phyloP scores from a whole-genome alignment of 352 stramenopile species.

The Pythium vanterpoolii region DNA sequence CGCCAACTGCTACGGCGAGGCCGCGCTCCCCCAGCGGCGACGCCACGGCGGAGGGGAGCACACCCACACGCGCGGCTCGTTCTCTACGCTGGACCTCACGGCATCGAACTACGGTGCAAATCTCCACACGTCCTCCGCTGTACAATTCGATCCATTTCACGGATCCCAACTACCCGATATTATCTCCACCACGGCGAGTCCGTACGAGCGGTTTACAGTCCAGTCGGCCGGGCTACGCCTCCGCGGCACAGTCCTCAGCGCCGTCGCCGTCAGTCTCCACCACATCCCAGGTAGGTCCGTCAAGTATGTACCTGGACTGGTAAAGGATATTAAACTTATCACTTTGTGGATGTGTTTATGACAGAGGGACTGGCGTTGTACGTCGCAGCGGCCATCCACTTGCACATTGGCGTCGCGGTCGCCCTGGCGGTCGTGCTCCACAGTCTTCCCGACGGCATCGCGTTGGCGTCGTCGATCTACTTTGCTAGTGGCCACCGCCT shows the following conservation, averaged over 20 bases:
- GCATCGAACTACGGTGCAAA: slow-evolving; percentile 3
- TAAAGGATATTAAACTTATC: neutral
- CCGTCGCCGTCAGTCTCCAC: slow-evolving; percentile 21
- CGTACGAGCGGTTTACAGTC: slow-evolving; percentile 9
- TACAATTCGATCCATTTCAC: neutral
- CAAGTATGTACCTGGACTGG: neutral
- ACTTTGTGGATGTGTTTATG: neutral
- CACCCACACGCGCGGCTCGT: slow-evolving; percentile 6
- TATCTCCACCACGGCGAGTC: slow-evolving; percentile 6
- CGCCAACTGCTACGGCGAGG: slow-evolving; percentile 15
- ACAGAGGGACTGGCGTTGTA: slow-evolving; percentile 27
- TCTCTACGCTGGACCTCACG: slow-evolving; percentile 14
- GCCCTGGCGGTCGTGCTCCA: slow-evolving; percentile 18
- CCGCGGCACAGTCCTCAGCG: slow-evolving; percentile 18
- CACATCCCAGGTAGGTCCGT: slow-evolving; percentile 23
- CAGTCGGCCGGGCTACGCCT: slow-evolving; percentile 2
- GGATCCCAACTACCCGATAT: slow-evolving; percentile 16
- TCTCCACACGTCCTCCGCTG: slow-evolving; percentile 11
- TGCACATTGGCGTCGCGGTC: slow-evolving; percentile 21
- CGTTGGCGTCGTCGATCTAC: slow-evolving; percentile 28
- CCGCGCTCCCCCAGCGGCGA: neutral
- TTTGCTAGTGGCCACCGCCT: slow-evolving; percentile 23
- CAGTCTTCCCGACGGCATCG: slow-evolving; percentile 29
- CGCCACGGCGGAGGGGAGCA: neutral
- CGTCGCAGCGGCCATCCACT: slow-evolving; percentile 14